Evolutionary conservation across 1,284 basidiomycete species (phyloP).

Genomic region (Ustilago esculenta): DNA sequence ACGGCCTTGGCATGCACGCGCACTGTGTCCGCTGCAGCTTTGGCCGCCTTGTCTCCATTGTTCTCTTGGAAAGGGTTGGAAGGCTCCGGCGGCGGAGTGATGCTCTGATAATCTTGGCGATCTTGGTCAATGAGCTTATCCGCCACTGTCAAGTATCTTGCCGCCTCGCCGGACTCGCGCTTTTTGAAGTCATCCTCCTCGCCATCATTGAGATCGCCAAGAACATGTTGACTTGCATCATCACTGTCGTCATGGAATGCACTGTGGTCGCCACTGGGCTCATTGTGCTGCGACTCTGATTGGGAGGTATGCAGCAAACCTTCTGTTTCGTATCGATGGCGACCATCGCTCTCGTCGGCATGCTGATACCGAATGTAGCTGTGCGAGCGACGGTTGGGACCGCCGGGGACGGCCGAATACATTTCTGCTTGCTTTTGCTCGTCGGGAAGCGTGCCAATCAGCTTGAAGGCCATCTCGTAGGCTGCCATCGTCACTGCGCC

Average conservation of each 20-base stretch:
- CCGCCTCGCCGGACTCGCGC: not conserved
- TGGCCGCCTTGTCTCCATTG: constrained; percentile 6
- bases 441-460: constrained; percentile 61
- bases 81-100: constrained; percentile 31
- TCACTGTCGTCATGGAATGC: not conserved
- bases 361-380: constrained; percentile 40
- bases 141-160: constrained; percentile 5
- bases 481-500: constrained; percentile 65
- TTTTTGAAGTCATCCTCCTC: constrained; percentile 9
- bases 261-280: constrained; percentile 3
- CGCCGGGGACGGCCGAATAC: constrained; percentile 39
- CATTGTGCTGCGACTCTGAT: not conserved
- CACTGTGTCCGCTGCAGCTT: constrained; percentile 17
- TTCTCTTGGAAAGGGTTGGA: constrained; percentile 6
- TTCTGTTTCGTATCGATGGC: constrained; percentile 17
- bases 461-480: constrained; percentile 64
- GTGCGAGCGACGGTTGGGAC: constrained; percentile 32
- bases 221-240: constrained; percentile 14
- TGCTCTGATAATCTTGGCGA: constrained; percentile 33
- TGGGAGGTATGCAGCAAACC: constrained; percentile 18
- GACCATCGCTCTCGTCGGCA: not conserved
- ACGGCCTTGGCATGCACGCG: constrained; percentile 30
- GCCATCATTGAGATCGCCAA: constrained; percentile 30
- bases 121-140: constrained; percentile 36
- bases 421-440: constrained; percentile 47